phyloP scores from a whole-genome alignment of 805 yeast species.

The Metschnikowia colocasiae region DNA sequence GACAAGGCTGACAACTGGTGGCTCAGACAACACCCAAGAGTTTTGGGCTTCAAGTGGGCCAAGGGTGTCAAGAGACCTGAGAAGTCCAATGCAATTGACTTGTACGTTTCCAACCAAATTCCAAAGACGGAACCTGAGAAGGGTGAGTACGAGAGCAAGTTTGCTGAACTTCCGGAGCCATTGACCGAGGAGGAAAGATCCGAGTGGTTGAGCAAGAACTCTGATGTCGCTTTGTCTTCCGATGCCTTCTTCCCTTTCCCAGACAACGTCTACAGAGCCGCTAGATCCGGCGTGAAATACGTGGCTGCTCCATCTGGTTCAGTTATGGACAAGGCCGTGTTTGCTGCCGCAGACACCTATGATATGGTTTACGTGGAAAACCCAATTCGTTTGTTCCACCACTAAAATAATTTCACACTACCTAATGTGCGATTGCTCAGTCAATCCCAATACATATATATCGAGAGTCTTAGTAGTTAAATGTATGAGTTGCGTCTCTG shows the following conservation, averaged over 20 bases:
- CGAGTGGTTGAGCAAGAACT: conserved; percentile 80
- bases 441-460: neutral
- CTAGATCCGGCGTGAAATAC: conserved; percentile 91
- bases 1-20: conserved; percentile 99
- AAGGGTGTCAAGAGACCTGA: conserved; percentile 98
- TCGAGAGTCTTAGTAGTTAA: neutral
- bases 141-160: conserved; percentile 86
- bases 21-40: conserved; percentile 98
- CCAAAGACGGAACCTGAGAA: conserved; percentile 92
- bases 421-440: neutral
- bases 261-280: conserved; percentile 97
- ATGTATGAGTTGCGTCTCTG: neutral
- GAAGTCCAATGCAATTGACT: conserved; percentile 95
- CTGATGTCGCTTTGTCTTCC: conserved; percentile 85
- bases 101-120: conserved; percentile 86
- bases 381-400: conserved; percentile 97
- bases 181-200: conserved; percentile 76
- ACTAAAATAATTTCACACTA: conserved; percentile 39
- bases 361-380: conserved; percentile 92
- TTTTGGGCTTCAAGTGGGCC: conserved; percentile 92
- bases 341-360: conserved; percentile 90
- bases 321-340: conserved; percentile 94
- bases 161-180: conserved; percentile 78
- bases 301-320: conserved; percentile 98
- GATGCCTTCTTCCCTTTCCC: conserved; percentile 99